Conservation (phyloP, 495 filamentous ascomycete genomes). For the Thermochaetoides thermophila region DNA sequence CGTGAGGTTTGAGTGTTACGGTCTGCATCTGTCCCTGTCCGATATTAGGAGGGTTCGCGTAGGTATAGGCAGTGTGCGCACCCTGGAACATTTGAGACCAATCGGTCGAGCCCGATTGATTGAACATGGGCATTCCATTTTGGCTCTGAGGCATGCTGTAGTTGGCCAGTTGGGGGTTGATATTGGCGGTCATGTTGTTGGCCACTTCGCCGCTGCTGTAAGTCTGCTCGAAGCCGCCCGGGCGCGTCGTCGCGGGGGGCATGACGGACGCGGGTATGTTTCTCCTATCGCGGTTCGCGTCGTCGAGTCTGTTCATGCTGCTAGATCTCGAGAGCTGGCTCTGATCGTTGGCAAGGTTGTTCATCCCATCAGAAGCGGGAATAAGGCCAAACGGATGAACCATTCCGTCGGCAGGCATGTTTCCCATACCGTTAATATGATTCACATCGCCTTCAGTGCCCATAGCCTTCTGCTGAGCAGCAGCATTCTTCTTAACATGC, state of each 20-base stretch:
- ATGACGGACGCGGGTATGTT: constrained; percentile 35
- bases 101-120: constrained; percentile 34
- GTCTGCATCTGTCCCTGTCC: constrained; percentile 32
- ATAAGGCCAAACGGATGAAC: constrained; percentile 35
- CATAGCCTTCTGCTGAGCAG: constrained; percentile 41
- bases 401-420: constrained; percentile 35
- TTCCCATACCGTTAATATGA: constrained; percentile 38
- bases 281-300: constrained; percentile 35
- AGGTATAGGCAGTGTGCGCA: constrained; percentile 45
- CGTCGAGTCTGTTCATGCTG: constrained; percentile 40
- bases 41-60: constrained; percentile 42
- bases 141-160: constrained; percentile 38
- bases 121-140: constrained; percentile 39
- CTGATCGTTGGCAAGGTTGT: constrained; percentile 36
- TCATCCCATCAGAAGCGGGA: constrained; percentile 30
- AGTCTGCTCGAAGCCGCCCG: constrained; percentile 28
- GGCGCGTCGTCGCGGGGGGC: constrained; percentile 20
- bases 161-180: constrained; percentile 41
- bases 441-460: constrained; percentile 31
- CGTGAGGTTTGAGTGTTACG: constrained; percentile 33
- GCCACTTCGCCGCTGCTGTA: constrained; percentile 37
- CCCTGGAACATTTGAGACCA: constrained; percentile 64
- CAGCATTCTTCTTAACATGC: constrained; percentile 61
- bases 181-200: constrained; percentile 37
- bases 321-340: constrained; percentile 43